Evolutionary conservation across 768 basidiomycete genomes (phyloP).

Genomic region (Termitomyces sp.): DNA sequence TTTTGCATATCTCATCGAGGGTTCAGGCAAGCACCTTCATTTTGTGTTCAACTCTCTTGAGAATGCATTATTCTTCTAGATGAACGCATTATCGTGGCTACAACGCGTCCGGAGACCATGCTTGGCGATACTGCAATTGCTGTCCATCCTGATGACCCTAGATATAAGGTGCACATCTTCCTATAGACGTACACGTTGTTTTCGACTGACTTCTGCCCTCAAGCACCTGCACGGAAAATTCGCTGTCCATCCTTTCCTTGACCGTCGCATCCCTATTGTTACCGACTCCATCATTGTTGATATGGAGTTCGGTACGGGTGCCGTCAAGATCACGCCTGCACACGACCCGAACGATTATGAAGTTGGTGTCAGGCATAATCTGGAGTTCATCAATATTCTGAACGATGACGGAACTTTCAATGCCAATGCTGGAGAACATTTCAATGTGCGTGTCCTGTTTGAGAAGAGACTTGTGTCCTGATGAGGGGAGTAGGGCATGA

Average conservation of each 20-base stretch:
- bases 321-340: slow-evolving; percentile 98
- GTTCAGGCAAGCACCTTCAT: slow-evolving; percentile 50
- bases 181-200: background rate
- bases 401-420: slow-evolving; percentile 98
- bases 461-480: background rate
- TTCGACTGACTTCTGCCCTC: background rate
- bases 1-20: slow-evolving; percentile 92
- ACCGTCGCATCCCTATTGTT: slow-evolving; percentile 83
- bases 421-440: slow-evolving; percentile 75
- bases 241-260: slow-evolving; percentile 82
- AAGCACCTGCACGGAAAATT: slow-evolving; percentile 94
- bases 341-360: slow-evolving; percentile 98
- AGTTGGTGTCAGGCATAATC: slow-evolving; percentile 79
- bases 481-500: slow-evolving; percentile 68
- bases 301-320: slow-evolving; percentile 95
- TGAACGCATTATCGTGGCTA: slow-evolving; percentile 89
- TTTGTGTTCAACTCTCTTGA: background rate
- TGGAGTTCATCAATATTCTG: slow-evolving; percentile 90
- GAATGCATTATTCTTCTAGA: slow-evolving; percentile 34
- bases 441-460: slow-evolving; percentile 43
- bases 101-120: slow-evolving; percentile 98
- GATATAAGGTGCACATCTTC: slow-evolving; percentile 60
- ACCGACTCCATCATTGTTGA: slow-evolving; percentile 86
- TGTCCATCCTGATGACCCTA: slow-evolving; percentile 87
- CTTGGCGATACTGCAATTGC: slow-evolving; percentile 96